Percentiles rank a stretch among this genome's conserved stretches.
Conservation (phyloP, 163 green algal species). For the Coccomyxa subellipsoidea region DNA sequence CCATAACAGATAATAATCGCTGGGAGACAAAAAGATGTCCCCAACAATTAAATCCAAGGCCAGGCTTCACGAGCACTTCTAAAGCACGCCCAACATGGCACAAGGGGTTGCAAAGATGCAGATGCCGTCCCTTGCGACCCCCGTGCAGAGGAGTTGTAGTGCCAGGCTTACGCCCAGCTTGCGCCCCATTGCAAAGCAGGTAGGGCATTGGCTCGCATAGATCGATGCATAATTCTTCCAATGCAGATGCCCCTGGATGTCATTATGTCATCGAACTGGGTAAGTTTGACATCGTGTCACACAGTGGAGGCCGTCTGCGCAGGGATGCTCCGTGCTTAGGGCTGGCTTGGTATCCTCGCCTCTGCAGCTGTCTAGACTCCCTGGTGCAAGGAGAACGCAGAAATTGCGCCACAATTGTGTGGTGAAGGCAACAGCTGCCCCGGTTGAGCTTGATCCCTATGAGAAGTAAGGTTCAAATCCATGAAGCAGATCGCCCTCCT, state of each 20-base stretch:
- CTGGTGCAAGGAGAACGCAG: not conserved
- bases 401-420: not conserved
- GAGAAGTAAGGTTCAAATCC: not conserved
- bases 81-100: not conserved
- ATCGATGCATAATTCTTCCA: not conserved
- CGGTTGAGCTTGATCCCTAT: not conserved
- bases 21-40: not conserved
- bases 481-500: not conserved
- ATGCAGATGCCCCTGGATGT: too few relatives aligned
- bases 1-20: not conserved
- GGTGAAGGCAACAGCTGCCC: not conserved
- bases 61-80: not conserved
- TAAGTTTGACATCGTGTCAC: too few relatives aligned
- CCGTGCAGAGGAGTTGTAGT: not conserved
- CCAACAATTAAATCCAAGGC: not conserved
- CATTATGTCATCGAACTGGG: too few relatives aligned
- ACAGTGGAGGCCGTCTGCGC: not conserved
- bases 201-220: not conserved
- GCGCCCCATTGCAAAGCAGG: not conserved
- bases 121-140: not conserved
- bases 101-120: not conserved
- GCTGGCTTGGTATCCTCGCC: not conserved
- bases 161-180: not conserved
- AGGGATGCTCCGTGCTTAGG: not conserved
- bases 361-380: not conserved